Base-by-base conservation (phyloP, 2,329 filamentous ascomycete genomes). In the Fusarium algeriense region DNA sequence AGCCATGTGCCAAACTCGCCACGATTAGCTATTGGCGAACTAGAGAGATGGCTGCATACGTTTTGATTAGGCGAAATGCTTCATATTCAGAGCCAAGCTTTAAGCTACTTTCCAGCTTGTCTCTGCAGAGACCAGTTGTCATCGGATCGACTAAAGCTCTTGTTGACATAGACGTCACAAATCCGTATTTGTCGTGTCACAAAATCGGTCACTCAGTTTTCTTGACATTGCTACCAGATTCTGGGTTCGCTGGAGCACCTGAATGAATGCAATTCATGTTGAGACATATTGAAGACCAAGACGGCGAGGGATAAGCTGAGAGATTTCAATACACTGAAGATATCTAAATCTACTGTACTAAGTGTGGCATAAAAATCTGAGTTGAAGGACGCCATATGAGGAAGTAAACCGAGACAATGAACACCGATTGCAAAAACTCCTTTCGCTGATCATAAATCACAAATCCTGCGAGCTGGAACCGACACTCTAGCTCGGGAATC, bases 371-470 rank as follows among this genome's bases (percentile, higher is more conserved):
- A 35, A 20, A 30, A 43, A 30, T 43, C 28, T 41, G 44, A 40
- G 34, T 34, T 17, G 41, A 45, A 41, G 35, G 44, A 40, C 45
- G 34, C 46, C 30, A 37, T 32, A 49, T 23, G 54, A 67, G 60
- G 57, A 61, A 64, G 64, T 43, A 64, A 60, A 20, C 44, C 26
- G 60, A 67, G 58, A 60, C 46, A 70, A 63, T 32, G 23, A 70
- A 63, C 57, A 48, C 56, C 66, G 28, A 57, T 59, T 62, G 49
- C 32, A 30, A 46, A 30, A 54, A 64, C 54, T 52, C 45, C 55
- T 57, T 53, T 66, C 45, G 56, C 60, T 45, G 56, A 75, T 60
- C 58, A 50, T 58, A 48, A 40, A 38, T 60, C 58, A 62, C 44
- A 46, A 50, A 50, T 64, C 53, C 71, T 69, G 67, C 55, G 65